phyloP scores from a whole-genome alignment of 441 rosid species.

The Croton laevigatus region DNA sequence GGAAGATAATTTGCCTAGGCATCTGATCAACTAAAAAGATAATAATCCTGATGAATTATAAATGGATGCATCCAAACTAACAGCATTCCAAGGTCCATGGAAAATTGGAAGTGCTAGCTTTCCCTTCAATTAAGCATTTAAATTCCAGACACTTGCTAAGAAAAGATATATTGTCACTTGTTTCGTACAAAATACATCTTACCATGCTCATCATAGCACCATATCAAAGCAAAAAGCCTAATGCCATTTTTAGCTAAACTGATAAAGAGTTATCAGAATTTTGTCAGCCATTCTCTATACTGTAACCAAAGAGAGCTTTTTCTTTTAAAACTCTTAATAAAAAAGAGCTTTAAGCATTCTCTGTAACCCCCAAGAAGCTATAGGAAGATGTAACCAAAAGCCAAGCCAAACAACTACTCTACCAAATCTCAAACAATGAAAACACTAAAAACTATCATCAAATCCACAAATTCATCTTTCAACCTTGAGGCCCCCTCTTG shows the following conservation, averaged over 20 bases:
- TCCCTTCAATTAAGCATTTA: not conserved
- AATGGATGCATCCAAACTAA: not conserved
- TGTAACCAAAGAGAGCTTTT: too few relatives aligned
- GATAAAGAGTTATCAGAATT: not conserved
- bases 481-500: too few relatives aligned
- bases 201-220: not conserved
- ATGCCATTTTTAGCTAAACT: not conserved
- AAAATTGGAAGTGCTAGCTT: not conserved
- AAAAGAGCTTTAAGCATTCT: not conserved
- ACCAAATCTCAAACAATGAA: not conserved
- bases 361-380: not conserved
- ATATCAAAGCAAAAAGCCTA: not conserved
- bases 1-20: conserved; percentile 2
- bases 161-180: not conserved
- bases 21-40: not conserved
- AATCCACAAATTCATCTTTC: not conserved
- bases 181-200: conserved; percentile 3
- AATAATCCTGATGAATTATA: not conserved
- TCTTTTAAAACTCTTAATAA: too few relatives aligned
- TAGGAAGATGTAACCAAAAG: not conserved
- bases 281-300: too few relatives aligned
- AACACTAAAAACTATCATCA: not conserved
- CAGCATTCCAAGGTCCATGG: not conserved
- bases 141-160: not conserved
- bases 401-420: not conserved